Base-by-base conservation (phyloP, 305 asterid genomes). In the Fraxinus baroniana region DNA sequence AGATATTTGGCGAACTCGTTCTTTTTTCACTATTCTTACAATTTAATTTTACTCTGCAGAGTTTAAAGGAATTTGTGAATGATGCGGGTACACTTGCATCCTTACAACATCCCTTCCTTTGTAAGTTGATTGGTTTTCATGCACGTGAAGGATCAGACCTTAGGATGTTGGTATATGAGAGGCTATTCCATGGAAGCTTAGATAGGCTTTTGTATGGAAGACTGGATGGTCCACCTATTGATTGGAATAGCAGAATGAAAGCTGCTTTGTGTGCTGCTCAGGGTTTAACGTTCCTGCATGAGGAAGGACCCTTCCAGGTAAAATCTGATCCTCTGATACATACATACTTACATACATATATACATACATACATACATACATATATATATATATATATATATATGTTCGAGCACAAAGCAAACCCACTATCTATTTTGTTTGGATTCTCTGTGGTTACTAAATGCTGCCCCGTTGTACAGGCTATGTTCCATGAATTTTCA, bases 231-330 rank as follows among this genome's bases (percentile, higher is more conserved):
- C 98, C 99, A 28, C 99, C 99, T 2, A 86, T 93, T 37, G 99
- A 97, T 86, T 97, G 99, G 99, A 97, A 93, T 90, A 90, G 97
- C 83, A 91, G 99, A 85, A 93, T 91, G 95, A 97, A 94, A 88
- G 97, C 94, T 81, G 97, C 95, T 77, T 85, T 90, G 26, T 95
- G 98, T 88, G 98, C 98, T 72, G 97, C 99, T 15, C 99, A 90
- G 87, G 98, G 98, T 81, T 91, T 97, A 20, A 97, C 99, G 7
- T 97, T 97, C 86, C 88, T 97, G 86, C 98, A 97, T 8, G 99
- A 97, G 89, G 99, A 97, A 89, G 99, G 99, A 36, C 99, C 99
- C 71, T 97, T 97, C 88, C 99, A 97, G 98, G 99, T 96, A 84
- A 76, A 41, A 33, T 26, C 70, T 62, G 70, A 2, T 60, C 10